Evolutionary conservation across 73 alveolate genomes (phyloP), one percentile per base, ranked within the genome.

Genomic region (Breviolum minutum): DNA sequence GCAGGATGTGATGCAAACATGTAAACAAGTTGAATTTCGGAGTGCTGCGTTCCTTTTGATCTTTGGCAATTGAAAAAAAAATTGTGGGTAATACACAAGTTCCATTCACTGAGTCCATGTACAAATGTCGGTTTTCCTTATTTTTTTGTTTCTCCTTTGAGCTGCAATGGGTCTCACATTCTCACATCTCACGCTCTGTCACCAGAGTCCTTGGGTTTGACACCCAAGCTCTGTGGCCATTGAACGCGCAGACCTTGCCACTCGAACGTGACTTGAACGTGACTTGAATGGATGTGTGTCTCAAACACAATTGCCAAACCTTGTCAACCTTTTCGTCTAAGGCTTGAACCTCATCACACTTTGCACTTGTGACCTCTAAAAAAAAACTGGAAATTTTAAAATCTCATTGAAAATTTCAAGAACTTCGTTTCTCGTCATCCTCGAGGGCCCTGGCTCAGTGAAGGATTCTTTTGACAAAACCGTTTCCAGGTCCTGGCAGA

Each of bases 211-310:
- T 63, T 27, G n/a, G 64, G 77, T 86, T 24, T 63, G 80, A 63
- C 94, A 86, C 16, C 94, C 94, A 13, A 86, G 54, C 79, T 86
- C 94, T 8, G 77, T 27, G 80, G 94, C 94, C 94, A 86, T 86
- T 63, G 94, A 86, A 9, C 94, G 94, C 81, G 29, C 94, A 6
- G 94, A 80, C 68, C 54, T 40, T 40, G 54, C 54, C 5, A 40
- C 54, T 40, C 54, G 54, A 40, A 40, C 54, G 54, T 40, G 3
- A 40, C 54, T 40, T 40, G 54, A 40, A 40, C 54, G 54, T 40
- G 3, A 40, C 54, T 40, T 40, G 5, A 40, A 40, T 40, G 54
- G 54, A 40, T 3, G 0, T 3, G 54, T 40, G 54, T 2, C 54
- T 40, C 54, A 40, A 40, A 40, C 54, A n/a, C n/a, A n/a, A n/a